These are phyloP conservation scores for Epichloe festucae DNA, from an alignment of 2,329 filamentous ascomycete genomes.

Conservation along the genomic window DNA sequence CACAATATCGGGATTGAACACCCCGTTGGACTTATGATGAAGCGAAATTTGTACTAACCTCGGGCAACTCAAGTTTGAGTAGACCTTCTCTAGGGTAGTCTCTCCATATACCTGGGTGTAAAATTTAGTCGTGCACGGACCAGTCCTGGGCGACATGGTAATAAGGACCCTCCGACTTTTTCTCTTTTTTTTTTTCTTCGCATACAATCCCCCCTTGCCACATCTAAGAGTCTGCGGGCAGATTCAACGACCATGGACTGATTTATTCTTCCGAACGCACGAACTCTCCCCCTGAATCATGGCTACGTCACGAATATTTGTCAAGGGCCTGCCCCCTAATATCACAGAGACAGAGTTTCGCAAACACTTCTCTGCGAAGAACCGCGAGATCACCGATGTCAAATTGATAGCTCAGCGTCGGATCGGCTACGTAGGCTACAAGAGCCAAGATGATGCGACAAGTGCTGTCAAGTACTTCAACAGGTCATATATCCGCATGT, in stretches of 20 bases:
- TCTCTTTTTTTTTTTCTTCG: conserved; percentile 16
- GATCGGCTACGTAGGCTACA: conserved; percentile 94
- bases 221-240: conserved; percentile 5
- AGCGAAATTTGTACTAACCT: too few species aligned
- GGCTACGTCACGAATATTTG: conserved; percentile 57
- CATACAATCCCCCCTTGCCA: background rate
- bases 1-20: too few species aligned
- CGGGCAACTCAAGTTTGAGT: too few species aligned
- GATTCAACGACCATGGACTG: conserved; percentile 4
- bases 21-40: too few species aligned
- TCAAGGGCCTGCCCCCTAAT: conserved; percentile 70
- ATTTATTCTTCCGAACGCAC: background rate
- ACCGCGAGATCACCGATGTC: conserved; percentile 72
- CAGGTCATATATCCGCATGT: conserved; percentile 89
- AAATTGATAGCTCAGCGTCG: conserved; percentile 81
- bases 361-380: conserved; percentile 69
- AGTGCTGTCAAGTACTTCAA: conserved; percentile 92
- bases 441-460: conserved; percentile 63
- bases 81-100: conserved; percentile 1
- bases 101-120: too few species aligned
- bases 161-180: conserved; percentile 18
- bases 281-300: conserved; percentile 19
- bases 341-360: conserved; percentile 76
- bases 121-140: conserved; percentile 11
- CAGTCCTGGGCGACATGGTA: conserved; percentile 10